phyloP scores from a whole-genome alignment of 169 alveolate species.

The Eimeria praecox region DNA sequence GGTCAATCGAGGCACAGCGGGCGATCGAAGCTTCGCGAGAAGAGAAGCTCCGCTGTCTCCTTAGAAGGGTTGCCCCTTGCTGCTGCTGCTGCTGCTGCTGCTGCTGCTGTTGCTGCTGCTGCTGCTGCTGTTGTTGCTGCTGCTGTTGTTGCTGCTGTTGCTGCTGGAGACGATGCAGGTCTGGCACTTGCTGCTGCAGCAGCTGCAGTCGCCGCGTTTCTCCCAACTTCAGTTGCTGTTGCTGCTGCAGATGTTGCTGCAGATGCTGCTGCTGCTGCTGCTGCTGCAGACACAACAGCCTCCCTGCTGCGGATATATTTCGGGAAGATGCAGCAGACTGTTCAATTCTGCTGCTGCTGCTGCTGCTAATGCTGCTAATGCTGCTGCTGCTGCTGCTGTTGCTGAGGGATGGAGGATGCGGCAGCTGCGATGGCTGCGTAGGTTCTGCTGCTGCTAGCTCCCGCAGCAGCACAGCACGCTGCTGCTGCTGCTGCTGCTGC shows the following conservation, averaged over 20 bases:
- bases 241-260: background rate
- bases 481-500: background rate
- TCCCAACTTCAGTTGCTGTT: background rate
- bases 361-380: background rate
- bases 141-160: background rate
- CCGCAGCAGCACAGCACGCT: background rate
- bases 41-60: conserved; percentile 29
- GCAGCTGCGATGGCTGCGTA: conserved; percentile 45
- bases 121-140: background rate
- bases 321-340: background rate
- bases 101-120: background rate
- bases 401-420: background rate
- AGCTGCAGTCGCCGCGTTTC: background rate
- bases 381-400: conserved; percentile 3
- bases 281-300: background rate
- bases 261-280: background rate
- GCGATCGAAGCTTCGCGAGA: background rate
- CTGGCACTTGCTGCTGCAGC: conserved; percentile 11
- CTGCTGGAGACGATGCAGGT: background rate
- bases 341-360: background rate
- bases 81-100: conserved; percentile 36
- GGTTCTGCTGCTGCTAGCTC: conserved; percentile 26
- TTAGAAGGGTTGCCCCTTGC: background rate
- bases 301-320: background rate
- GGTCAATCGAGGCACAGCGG: background rate